phyloP scores from a whole-genome alignment of 495 filamentous ascomycete species.

The Aspergillus incahuasiensis region DNA sequence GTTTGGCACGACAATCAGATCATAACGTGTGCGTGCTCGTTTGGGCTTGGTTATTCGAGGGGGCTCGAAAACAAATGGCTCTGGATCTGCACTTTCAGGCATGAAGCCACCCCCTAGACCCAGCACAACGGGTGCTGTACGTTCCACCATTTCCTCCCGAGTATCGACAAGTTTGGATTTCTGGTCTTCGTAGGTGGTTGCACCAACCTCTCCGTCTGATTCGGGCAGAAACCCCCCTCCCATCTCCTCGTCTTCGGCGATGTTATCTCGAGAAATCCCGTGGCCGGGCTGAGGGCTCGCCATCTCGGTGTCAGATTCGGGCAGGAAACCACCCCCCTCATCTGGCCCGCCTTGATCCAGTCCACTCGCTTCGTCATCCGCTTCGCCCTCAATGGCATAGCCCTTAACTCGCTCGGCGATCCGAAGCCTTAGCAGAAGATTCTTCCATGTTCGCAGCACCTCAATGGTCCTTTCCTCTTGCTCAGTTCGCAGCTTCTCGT shows the following conservation, averaged over 20 bases:
- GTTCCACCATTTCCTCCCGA: no score
- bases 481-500: conserved; percentile 55
- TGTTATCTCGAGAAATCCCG: neutral
- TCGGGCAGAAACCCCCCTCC: conserved; percentile 34
- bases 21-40: conserved; percentile 21
- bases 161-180: neutral
- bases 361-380: conserved; percentile 20
- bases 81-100: conserved; percentile 9
- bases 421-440: conserved; percentile 68
- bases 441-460: conserved; percentile 68
- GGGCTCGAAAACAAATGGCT: neutral
- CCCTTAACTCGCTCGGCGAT: conserved; percentile 71
- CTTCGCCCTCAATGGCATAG: conserved; percentile 54
- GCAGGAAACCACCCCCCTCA: conserved; percentile 42
- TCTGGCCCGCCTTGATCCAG: conserved; percentile 22
- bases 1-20: conserved; percentile 31
- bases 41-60: neutral
- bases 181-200: neutral
- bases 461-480: conserved; percentile 50
- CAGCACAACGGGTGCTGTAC: neutral
- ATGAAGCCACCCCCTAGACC: conserved; percentile 26
- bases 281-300: neutral
- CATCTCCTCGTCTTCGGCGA: conserved; percentile 12
- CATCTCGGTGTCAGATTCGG: conserved; percentile 39
- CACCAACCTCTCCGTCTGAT: neutral